Conservation (phyloP, 768 basidiomycete species). For the Cystofilobasidium bisporidii region DNA sequence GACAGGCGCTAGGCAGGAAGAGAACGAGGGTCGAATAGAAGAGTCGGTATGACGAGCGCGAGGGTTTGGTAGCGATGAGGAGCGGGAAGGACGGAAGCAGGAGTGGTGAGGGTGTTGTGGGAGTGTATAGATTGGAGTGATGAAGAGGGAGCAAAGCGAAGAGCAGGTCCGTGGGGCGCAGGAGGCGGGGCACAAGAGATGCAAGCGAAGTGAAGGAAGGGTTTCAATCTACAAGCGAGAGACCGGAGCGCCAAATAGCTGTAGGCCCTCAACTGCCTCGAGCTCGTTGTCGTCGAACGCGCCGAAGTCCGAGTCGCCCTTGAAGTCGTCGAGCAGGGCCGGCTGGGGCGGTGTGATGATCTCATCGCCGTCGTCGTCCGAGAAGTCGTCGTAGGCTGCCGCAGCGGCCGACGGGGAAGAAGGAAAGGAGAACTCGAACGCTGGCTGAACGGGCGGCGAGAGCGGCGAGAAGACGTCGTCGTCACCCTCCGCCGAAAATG, state of each 20-base stretch:
- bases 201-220: background rate
- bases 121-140: background rate
- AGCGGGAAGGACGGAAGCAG: background rate
- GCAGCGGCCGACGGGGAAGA: background rate
- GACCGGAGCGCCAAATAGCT: background rate
- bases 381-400: background rate
- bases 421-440: background rate
- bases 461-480: background rate
- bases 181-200: background rate
- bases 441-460: background rate
- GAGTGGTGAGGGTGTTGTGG: background rate
- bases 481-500: background rate
- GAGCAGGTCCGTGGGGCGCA: background rate
- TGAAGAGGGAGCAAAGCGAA: too few species aligned
- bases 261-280: background rate
- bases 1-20: too few species aligned
- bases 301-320: conserved; percentile 5
- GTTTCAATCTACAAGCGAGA: background rate
- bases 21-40: too few species aligned
- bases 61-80: too few species aligned
- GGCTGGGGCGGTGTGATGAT: conserved; percentile 6
- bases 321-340: conserved; percentile 4
- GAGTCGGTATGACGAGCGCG: too few species aligned
- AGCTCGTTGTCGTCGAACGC: background rate
- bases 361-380: background rate